Conservation (phyloP, 2,329 filamentous ascomycete species). For the Apiospora marii region DNA sequence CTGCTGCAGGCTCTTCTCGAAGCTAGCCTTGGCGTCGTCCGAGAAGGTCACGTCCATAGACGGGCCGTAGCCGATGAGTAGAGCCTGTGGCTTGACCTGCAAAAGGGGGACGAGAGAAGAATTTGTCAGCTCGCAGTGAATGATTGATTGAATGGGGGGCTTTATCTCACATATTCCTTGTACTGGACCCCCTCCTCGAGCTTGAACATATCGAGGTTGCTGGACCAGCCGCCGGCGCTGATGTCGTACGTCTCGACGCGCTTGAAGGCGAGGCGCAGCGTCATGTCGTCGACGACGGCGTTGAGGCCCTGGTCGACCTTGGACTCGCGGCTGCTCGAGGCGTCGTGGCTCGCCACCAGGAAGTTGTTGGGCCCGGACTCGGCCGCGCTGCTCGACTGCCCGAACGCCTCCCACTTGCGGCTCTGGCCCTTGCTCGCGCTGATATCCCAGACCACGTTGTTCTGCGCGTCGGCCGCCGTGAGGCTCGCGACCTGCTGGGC, state of each 20-base stretch:
- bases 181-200: not conserved
- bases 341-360: slow-evolving; percentile 4
- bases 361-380: slow-evolving; percentile 2
- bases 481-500: not conserved
- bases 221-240: slow-evolving; percentile 8
- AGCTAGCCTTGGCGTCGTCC: not conserved
- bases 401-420: slow-evolving; percentile 1
- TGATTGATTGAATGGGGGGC: not conserved
- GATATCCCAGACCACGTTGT: slow-evolving; percentile 4
- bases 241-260: slow-evolving; percentile 9
- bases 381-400: slow-evolving; percentile 10
- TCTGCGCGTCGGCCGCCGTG: not conserved
- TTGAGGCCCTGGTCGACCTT: slow-evolving; percentile 1
- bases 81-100: not conserved
- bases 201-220: slow-evolving; percentile 7
- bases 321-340: not conserved
- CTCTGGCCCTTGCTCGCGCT: slow-evolving; percentile 11
- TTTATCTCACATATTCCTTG: not conserved
- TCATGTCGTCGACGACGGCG: slow-evolving; percentile 1
- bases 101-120: not conserved
- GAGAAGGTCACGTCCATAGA: not conserved
- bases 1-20: not conserved
- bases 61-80: not conserved
- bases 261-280: slow-evolving; percentile 5
- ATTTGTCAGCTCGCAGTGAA: not conserved